Evolutionary conservation across 2,329 filamentous ascomycete genomes (phyloP), one percentile per base, ranked within the genome.

Genomic region (Arthrobotrys conoides): DNA sequence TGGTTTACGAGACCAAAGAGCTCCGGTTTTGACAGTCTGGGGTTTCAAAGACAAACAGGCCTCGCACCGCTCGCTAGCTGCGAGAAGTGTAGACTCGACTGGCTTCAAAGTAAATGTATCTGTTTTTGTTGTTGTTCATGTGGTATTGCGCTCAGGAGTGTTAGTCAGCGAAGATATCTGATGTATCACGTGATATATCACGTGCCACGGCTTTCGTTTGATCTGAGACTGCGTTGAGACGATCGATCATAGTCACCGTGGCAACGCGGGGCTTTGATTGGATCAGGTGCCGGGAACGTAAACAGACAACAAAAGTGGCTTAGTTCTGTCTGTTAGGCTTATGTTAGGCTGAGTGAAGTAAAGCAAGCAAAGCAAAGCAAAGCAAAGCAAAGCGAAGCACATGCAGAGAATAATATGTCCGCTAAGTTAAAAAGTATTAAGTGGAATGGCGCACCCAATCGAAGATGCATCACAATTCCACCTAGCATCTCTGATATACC

Each of bases 191-290:
- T 61, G 57, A 1, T n/a, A 2, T 0, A 18, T n/a, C n/a, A n/a
- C n/a, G n/a, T n/a, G n/a, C n/a, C n/a, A n/a, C n/a, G n/a, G n/a
- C n/a, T n/a, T n/a, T 61, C 12, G 57, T 61, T 61, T 61, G 57
- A 61, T 16, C 30, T 33, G 16, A 14, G 10, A 61, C 49, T 66
- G 69, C 59, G 70, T 73, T 73, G 69, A 14, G 59, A 55, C 33
- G 36, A 68, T 41, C 16, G 63, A 38, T 41, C 48, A 41, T 3
- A 33, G 69, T 76, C 71, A 76, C 71, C 71, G 64, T 68, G 71
- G 71, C 71, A 77, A 77, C 72, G 72, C 66, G 61, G 63, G 30
- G 24, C 48, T 63, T 51, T 66, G 59, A 66, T 72, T 72, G 64
- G 53, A 41, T n/a, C 48, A 16, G 18, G 67, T 46, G 48, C 49